Percentiles rank a stretch among this genome's conserved stretches.
Conservation (phyloP, 116 monocot genomes). For the Phalaenopsis hybrid region DNA sequence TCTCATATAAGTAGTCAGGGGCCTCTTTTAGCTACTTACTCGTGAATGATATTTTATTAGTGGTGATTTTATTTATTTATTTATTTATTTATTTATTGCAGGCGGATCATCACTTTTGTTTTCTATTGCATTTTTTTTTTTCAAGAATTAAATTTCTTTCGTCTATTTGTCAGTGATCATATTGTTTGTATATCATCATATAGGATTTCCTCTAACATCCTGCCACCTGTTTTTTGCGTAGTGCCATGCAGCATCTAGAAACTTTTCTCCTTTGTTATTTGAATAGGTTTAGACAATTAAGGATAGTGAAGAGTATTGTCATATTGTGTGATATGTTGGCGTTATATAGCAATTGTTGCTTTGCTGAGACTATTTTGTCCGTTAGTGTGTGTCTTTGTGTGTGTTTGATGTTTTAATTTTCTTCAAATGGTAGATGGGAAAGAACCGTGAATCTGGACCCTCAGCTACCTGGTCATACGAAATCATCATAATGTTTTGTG, state of each 20-base stretch:
- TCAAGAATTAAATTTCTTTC: background rate
- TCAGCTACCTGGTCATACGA: constrained; percentile 7
- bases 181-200: background rate
- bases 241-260: background rate
- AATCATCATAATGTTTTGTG: constrained; percentile 9
- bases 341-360: background rate
- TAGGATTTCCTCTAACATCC: background rate
- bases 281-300: background rate
- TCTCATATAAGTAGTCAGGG: no score
- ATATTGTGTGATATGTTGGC: background rate
- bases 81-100: background rate
- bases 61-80: no score
- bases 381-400: background rate
- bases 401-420: no score
- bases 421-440: constrained; percentile 2
- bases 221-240: background rate
- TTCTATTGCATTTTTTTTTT: background rate
- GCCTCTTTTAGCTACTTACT: no score
- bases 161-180: background rate
- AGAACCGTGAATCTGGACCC: constrained; percentile 4
- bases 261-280: background rate
- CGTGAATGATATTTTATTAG: no score
- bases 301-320: background rate
- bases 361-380: background rate
- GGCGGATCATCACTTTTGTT: background rate